Base-by-base conservation (phyloP, 2,329 filamentous ascomycete genomes). In the Hypoxylon rubiginosum region DNA sequence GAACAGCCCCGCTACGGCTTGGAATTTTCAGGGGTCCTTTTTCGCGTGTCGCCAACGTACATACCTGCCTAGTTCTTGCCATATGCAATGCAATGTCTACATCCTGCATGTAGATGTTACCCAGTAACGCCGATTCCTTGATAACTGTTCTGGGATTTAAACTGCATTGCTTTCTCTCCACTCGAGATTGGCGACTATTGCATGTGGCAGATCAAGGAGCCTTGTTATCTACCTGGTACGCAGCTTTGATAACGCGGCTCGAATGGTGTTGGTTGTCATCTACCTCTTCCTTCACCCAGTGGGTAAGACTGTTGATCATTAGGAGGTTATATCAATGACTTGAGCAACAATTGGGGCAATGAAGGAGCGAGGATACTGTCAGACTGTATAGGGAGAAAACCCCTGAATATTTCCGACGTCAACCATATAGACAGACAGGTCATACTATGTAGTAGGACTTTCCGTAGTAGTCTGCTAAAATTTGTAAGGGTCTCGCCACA, bases 1-100 rank as follows among this genome's bases (percentile, higher is more conserved):
- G 13, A 17, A 17, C 15, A 28, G 36, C 4, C 15, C 24, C 36
- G n/a, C n/a, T n/a, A 54, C 50, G 17, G 19, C 6, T 28, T 32
- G 26, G 34, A 36, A 36, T 19, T 24, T 46, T 50, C 45, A 46
- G 28, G 52, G 58, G 45, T 17, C n/a, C n/a, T 43, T 21, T 3
- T 24, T 62, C 52, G 52, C 51, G 52, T 62, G 58, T 41, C 45
- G 46, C 24, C 41, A 26, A 51, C 43, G 19, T 28, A 4, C 43
- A 26, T 48, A 24, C 39, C 43, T 6, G n/a, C n/a, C n/a, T n/a
- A n/a, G n/a, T n/a, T n/a, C n/a, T n/a, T n/a, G n/a, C n/a, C n/a
- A n/a, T n/a, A n/a, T 55, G 49, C 32, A 41, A 13, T 62, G 28
- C 19, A 21, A 50, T 34, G 2, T 50, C 28, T 41, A 10, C 45